phyloP scores from a whole-genome alignment of 1,284 basidiomycete species.

The Puccinia coronata region DNA sequence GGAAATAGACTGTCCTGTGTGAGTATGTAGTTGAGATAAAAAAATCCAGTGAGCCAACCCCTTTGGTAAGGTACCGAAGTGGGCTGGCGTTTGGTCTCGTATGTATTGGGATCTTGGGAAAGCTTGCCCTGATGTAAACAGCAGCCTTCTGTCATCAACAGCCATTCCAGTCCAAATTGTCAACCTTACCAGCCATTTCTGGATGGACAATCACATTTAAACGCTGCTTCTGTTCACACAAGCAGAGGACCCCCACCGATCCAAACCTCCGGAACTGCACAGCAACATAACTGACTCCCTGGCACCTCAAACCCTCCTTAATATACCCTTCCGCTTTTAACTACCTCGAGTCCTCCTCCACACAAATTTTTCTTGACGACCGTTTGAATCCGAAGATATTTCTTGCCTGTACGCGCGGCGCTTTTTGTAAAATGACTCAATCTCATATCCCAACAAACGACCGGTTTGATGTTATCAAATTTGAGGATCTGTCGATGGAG shows the following conservation, averaged over 20 bases:
- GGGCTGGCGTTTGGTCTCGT: neutral
- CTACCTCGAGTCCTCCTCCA: neutral
- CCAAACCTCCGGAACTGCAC: too few relatives aligned
- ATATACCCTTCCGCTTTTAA: neutral
- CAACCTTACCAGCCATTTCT: neutral
- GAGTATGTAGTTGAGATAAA: neutral
- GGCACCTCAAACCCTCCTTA: too few relatives aligned
- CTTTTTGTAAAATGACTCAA: neutral
- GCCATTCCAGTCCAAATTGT: constrained; percentile 1
- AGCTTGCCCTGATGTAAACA: neutral
- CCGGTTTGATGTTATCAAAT: constrained; percentile 77
- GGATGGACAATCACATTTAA: neutral
- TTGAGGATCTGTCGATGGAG: constrained; percentile 61
- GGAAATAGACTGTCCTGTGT: neutral
- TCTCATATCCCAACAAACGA: neutral
- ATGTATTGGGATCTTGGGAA: constrained; percentile 15
- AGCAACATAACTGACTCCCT: too few relatives aligned
- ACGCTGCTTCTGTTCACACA: neutral
- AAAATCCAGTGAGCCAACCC: neutral
- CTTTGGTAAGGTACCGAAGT: neutral
- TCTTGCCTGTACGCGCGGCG: neutral
- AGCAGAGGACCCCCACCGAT: neutral
- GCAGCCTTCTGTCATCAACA: neutral
- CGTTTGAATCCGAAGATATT: too few relatives aligned
- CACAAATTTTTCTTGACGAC: neutral